Percentiles rank a stretch among this genome's conserved stretches.
phyloP scores from a whole-genome alignment of 345 rosid genomes.

The Moricandia arvensis region DNA sequence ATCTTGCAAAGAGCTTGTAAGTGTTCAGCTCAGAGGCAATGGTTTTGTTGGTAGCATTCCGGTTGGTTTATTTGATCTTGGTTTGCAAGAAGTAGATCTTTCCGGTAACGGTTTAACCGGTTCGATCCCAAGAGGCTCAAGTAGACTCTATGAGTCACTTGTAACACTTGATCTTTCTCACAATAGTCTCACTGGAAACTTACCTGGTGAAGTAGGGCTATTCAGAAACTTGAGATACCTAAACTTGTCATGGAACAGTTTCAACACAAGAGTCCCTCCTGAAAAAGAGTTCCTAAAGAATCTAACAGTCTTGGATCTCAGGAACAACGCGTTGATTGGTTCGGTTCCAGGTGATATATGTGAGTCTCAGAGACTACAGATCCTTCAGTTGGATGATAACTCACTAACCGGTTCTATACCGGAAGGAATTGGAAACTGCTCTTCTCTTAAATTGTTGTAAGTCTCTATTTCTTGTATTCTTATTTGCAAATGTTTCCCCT shows the following conservation, averaged over 20 bases:
- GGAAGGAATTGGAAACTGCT: slow-evolving; percentile 72
- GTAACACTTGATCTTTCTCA: slow-evolving; percentile 60
- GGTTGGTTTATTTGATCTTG: slow-evolving; percentile 58
- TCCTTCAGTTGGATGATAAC: slow-evolving; percentile 52
- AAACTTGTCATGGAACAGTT: slow-evolving; percentile 78
- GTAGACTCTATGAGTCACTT: slow-evolving; percentile 52
- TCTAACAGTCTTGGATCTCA: slow-evolving; percentile 67
- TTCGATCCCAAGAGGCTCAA: slow-evolving; percentile 62
- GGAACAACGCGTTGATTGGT: slow-evolving; percentile 52
- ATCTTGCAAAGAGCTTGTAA: slow-evolving; percentile 48
- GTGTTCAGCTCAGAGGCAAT: slow-evolving; percentile 54
- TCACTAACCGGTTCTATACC: slow-evolving; percentile 71
- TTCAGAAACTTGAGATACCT: slow-evolving; percentile 57
- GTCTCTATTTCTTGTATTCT: slow-evolving; percentile 20
- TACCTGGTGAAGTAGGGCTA: slow-evolving; percentile 67
- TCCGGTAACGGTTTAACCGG: slow-evolving; percentile 58
- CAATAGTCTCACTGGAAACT: slow-evolving; percentile 58
- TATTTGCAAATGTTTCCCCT: not conserved
- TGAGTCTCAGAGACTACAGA: slow-evolving; percentile 42
- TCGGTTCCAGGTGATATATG: slow-evolving; percentile 70
- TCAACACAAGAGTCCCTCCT: slow-evolving; percentile 62
- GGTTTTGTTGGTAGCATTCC: slow-evolving; percentile 64
- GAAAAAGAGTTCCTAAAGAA: slow-evolving; percentile 69
- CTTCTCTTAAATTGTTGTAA: slow-evolving; percentile 79
- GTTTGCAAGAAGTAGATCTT: slow-evolving; percentile 67